Conservation (phyloP, 1,139 yeast genomes). For the Sugiyamaella paludigena region DNA sequence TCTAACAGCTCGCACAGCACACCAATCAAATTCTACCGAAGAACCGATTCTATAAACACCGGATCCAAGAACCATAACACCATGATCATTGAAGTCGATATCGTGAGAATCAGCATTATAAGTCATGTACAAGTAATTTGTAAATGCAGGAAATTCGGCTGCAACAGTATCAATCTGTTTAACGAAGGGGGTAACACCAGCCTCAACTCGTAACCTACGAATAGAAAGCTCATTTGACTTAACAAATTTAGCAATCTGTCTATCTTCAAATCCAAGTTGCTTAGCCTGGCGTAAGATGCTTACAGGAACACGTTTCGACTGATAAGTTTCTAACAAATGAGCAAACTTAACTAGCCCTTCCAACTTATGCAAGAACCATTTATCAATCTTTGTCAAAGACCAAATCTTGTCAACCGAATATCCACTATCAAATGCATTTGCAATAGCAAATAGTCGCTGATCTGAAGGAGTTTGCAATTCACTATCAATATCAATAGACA, state of each 20-base stretch:
- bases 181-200: slow-evolving; percentile 86
- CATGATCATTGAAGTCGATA: slow-evolving; percentile 77
- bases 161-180: slow-evolving; percentile 99
- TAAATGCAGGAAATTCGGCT: slow-evolving; percentile 96
- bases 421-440: slow-evolving; percentile 83
- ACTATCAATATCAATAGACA: slow-evolving; percentile 85
- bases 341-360: slow-evolving; percentile 70
- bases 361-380: slow-evolving; percentile 93
- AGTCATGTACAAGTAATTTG: slow-evolving; percentile 92
- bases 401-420: slow-evolving; percentile 91
- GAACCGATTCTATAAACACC: slow-evolving; percentile 96
- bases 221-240: slow-evolving; percentile 92
- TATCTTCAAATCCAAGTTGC: slow-evolving; percentile 95
- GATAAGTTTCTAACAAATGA: slow-evolving; percentile 57
- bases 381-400: slow-evolving; percentile 90
- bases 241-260: slow-evolving; percentile 90
- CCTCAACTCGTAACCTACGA: slow-evolving; percentile 85
- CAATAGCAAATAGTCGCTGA: slow-evolving; percentile 94
- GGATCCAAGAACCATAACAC: slow-evolving; percentile 87
- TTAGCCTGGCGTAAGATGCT: slow-evolving; percentile 77
- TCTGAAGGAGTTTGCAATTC: slow-evolving; percentile 96
- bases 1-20: slow-evolving; percentile 94
- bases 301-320: slow-evolving; percentile 56
- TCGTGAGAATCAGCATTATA: slow-evolving; percentile 93
- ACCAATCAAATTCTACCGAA: slow-evolving; percentile 94